Conservation (phyloP, 1,284 basidiomycete species). For the Cutaneotrichosporon sp. region DNA sequence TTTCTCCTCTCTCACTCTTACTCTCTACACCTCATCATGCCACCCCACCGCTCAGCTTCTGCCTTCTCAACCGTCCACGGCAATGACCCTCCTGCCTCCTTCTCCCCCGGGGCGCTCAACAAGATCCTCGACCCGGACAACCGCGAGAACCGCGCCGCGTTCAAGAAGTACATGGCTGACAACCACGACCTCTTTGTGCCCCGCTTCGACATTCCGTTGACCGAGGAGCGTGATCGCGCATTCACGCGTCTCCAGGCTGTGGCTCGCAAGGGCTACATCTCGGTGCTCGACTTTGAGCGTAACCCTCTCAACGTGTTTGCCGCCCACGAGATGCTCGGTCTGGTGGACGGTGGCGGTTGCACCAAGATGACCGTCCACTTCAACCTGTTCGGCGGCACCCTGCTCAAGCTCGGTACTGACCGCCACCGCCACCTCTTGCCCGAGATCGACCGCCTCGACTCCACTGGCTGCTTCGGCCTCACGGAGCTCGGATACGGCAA, state of each 20-base stretch:
- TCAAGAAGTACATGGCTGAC: conserved; percentile 16
- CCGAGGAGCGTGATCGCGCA: conserved; percentile 21
- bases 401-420: conserved; percentile 24
- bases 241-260: conserved; percentile 14
- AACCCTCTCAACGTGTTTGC: conserved; percentile 26
- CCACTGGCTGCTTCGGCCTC: conserved; percentile 18
- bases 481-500: conserved; percentile 18
- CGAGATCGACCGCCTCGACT: conserved; percentile 16
- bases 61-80: conserved; percentile 16
- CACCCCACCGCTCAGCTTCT: conserved; percentile 10
- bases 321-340: conserved; percentile 19
- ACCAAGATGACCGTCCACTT: conserved; percentile 25
- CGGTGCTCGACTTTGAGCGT: conserved; percentile 22
- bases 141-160: conserved; percentile 14
- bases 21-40: conserved; percentile 5
- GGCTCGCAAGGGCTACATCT: conserved; percentile 13
- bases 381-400: conserved; percentile 23
- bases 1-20: background rate
- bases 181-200: conserved; percentile 21
- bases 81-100: conserved; percentile 11
- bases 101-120: conserved; percentile 20
- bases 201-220: conserved; percentile 23
- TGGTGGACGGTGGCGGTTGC: conserved; percentile 14
- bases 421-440: conserved; percentile 19
- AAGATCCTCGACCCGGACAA: conserved; percentile 23